Evolutionary conservation across 148 eudicot genomes (phyloP).

Genomic region (Persicaria maculosa): DNA sequence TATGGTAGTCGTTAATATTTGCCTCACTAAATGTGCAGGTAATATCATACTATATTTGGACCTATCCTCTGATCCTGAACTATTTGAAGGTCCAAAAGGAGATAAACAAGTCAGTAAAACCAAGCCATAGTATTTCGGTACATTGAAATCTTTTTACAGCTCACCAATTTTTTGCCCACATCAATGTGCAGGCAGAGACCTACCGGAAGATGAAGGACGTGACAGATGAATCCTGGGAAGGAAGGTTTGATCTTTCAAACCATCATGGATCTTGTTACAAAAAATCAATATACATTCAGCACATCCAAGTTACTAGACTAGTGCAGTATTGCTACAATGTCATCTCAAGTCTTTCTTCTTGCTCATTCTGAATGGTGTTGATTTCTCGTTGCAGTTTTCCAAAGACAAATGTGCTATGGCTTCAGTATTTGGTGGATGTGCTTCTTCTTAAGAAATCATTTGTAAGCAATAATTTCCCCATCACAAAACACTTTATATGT

Average conservation of each 20-base stretch:
- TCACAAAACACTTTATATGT: background rate
- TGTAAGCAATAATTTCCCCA: constrained; percentile 36
- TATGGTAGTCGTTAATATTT: constrained; percentile 11
- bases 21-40: constrained; percentile 35
- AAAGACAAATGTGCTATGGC: constrained; percentile 86
- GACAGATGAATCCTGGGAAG: constrained; percentile 93
- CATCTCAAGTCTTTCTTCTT: background rate
- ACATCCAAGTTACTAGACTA: too few species aligned
- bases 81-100: constrained; percentile 84
- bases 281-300: background rate
- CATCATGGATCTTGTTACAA: background rate
- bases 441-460: constrained; percentile 67
- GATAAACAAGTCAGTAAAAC: constrained; percentile 73
- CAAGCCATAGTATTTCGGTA: background rate
- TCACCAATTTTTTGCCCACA: constrained; percentile 1
- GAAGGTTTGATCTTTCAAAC: constrained; percentile 44
- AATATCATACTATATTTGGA: constrained; percentile 78
- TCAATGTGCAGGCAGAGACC: constrained; percentile 69
- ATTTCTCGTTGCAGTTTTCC: constrained; percentile 61
- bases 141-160: background rate
- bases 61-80: constrained; percentile 81
- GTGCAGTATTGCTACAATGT: too few species aligned
- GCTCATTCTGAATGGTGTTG: background rate
- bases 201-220: constrained; percentile 84
- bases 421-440: constrained; percentile 84